Base-by-base conservation (phyloP, 768 basidiomycete genomes). In the Butyriboletus loyo region DNA sequence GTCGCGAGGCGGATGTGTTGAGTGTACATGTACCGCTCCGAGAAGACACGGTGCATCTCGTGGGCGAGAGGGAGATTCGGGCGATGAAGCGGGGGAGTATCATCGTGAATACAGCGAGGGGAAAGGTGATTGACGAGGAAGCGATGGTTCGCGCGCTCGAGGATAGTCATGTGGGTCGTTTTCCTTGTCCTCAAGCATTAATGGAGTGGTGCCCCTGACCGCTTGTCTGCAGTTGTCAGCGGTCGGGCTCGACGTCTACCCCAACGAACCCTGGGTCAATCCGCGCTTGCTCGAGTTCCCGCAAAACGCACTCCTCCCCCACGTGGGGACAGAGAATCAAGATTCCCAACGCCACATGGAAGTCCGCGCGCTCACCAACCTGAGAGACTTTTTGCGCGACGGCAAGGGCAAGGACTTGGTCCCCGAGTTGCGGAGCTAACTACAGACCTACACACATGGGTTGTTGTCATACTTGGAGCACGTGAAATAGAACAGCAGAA, bases 21-120 rank as follows among this genome's bases (percentile, higher is more conserved):
- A 92, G 89, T 56, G 75, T 98, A 24, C 89, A 93, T 67, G 82
- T 94, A 13, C 95, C 95, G 1, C 73, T 96, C 39, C 80, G 84
- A 46, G 64, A 75, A 15, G 83, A 91, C 22, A 98, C 92, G 10
- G 78, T 83, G 34, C 83, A 85, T 2, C 69, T 88, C 9, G 84
- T 94, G 1, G 84, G 83, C 11, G 87, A 89, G 67, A 81, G 78
- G 59, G 82, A 83, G 77, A 91, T 96, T 51, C 74, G 86, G 44
- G 75, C 77, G 59, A 74, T 96, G 75, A 94, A 89, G 73, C 82
- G 79, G 39, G 88, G 89, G 5, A 78, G 83, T 3, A 78, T 92
- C 48, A 79, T 95, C 62, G 80, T 94, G 55, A 94, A 94, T 69
- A 94, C 92, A 3, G 91, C 92, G 21, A 74, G 94, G n/a, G 94